Conservation (phyloP, 1,284 basidiomycete genomes). For the Trametes sp. region DNA sequence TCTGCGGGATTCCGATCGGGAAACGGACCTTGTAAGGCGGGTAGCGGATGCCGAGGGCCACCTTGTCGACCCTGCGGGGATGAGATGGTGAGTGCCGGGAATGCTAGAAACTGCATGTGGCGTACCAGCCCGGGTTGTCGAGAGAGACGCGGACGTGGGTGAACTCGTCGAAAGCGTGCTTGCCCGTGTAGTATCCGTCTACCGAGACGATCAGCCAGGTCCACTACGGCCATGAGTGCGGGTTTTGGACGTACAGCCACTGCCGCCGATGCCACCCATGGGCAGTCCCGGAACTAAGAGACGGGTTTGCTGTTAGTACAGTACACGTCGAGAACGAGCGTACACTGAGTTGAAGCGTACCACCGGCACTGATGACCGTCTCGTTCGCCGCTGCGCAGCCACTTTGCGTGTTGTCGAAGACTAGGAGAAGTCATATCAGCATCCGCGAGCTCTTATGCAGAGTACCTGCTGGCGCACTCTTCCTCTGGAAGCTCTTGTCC, state of each 20-base stretch:
- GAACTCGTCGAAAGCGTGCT: constrained; percentile 73
- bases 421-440: constrained; percentile 43
- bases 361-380: constrained; percentile 58
- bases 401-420: constrained; percentile 72
- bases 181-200: constrained; percentile 72
- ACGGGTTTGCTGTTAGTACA: background rate
- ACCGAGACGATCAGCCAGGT: background rate
- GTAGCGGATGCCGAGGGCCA: constrained; percentile 61
- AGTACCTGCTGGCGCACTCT: constrained; percentile 61
- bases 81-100: background rate
- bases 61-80: constrained; percentile 57
- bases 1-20: constrained; percentile 50
- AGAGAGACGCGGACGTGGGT: constrained; percentile 69
- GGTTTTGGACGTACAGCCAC: constrained; percentile 62
- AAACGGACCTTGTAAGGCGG: constrained; percentile 66
- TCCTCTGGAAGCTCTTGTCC: constrained; percentile 64
- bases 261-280: constrained; percentile 77
- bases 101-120: background rate
- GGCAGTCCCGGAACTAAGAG: constrained; percentile 71
- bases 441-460: no score
- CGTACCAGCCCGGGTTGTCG: constrained; percentile 71
- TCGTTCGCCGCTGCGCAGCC: constrained; percentile 78
- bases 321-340: background rate
- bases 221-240: background rate
- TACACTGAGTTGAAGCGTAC: constrained; percentile 46